A percentile compares a stretch with the other conserved stretches of the same genome.
These are phyloP conservation scores for Penstemon barbatus DNA, from an alignment of 257 asterid genomes.

Conservation along the genomic window DNA sequence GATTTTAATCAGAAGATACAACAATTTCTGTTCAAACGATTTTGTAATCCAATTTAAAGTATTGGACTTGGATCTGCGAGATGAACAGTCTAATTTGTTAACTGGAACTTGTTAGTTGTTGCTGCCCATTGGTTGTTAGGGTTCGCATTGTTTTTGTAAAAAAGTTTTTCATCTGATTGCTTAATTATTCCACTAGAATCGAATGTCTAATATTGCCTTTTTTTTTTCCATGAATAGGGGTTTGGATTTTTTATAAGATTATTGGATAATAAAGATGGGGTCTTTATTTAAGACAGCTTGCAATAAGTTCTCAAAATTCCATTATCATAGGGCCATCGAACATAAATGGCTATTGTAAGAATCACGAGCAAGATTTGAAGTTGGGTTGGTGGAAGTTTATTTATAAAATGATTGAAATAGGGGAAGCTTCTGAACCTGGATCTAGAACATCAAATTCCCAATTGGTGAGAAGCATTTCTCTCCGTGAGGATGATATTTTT, in stretches of 20 bases:
- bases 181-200: conserved; percentile 13
- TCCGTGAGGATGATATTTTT: conserved; percentile 57
- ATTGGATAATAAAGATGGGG: conserved; percentile 18
- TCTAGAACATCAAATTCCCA: conserved; percentile 42
- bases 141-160: not conserved
- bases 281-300: conserved; percentile 9
- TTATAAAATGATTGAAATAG: conserved; percentile 42
- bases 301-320: conserved; percentile 1
- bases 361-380: conserved; percentile 16
- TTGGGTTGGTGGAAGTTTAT: conserved; percentile 20
- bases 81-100: conserved; percentile 9
- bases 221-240: conserved; percentile 17
- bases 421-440: conserved; percentile 65
- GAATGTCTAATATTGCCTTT: conserved; percentile 9
- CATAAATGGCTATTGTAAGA: conserved; percentile 19
- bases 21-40: conserved; percentile 4
- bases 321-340: conserved; percentile 2
- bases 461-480: conserved; percentile 53
- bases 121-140: conserved; percentile 23
- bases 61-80: conserved; percentile 32
- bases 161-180: conserved; percentile 25
- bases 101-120: conserved; percentile 11
- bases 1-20: conserved; percentile 22
- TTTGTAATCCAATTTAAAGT: conserved; percentile 9
- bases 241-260: conserved; percentile 5